Evolutionary conservation across 2,329 filamentous ascomycete genomes (phyloP), one percentile per base, ranked within the genome.

Genomic region (Sporothrix protearum): DNA sequence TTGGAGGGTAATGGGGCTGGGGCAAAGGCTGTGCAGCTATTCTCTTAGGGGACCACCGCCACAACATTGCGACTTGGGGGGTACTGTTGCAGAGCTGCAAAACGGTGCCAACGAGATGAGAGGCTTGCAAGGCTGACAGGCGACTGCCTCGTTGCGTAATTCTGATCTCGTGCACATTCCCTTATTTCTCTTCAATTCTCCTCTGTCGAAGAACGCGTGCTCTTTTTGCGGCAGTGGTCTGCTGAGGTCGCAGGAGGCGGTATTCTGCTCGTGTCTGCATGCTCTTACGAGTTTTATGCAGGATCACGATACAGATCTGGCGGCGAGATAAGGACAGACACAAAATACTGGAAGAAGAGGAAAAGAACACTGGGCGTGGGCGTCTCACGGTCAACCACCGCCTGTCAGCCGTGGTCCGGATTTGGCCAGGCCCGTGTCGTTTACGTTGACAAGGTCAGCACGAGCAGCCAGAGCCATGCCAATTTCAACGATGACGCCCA

Each of bases 1-100:
- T 30, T 25, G 22, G 30, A 19, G 55, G 39, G 25, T 16, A 16
- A 16, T 63, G 57, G 57, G 57, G 57, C 57, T 63, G n/a, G 57
- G 57, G 57, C 57, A n/a, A 63, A 42, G 57, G 57, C 57, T 63
- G 57, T 63, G 57, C 57, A 63, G 57, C 19, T 6, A 22, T 25
- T 42, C 42, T 63, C n/a, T 39, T 7, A 7, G 36, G 14, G 36
- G n/a, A 14, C 57, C 33, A 63, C 57, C 57, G 57, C 57, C 57
- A 42, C 57, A 63, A n/a, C 5, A 42, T 36, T 39, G 33, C 53
- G 53, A n/a, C 16, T n/a, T 16, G 47, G 19, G 14, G 22, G 22
- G 49, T 42, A 36, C 47, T 49, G 28, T 16, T 55, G 25, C 30
- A 59, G 28, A 7, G 7, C 30, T 36, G 55, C 55, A 19, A 19